phyloP scores from a whole-genome alignment of 306 rosid species.

The Dryas alaskensis region DNA sequence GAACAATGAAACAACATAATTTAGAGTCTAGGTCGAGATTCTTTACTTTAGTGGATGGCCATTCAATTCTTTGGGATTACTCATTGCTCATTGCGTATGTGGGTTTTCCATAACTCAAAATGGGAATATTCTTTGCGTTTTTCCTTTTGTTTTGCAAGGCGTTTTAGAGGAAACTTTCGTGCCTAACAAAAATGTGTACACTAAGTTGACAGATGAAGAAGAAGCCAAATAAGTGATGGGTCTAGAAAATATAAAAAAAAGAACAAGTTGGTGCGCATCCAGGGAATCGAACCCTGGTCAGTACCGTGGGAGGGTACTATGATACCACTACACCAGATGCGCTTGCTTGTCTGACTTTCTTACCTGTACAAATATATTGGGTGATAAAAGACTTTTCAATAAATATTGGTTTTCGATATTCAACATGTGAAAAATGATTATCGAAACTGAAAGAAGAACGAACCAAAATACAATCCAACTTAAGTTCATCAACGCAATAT shows the following conservation, averaged over 20 bases:
- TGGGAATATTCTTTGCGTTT: slow-evolving; percentile 9
- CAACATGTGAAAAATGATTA: no score
- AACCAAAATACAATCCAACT: no score
- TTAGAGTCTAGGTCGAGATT: neutral
- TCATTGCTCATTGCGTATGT: no score
- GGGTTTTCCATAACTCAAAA: neutral
- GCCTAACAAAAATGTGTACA: neutral
- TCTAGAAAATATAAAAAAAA: neutral
- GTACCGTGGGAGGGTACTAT: slow-evolving; percentile 99
- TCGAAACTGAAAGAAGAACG: no score
- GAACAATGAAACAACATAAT: neutral
- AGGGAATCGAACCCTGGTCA: slow-evolving; percentile 99
- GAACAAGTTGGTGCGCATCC: slow-evolving; percentile 56
- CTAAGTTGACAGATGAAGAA: no score
- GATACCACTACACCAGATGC: slow-evolving; percentile 99
- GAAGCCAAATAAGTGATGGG: neutral
- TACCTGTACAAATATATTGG: no score
- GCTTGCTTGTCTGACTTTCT: slow-evolving; percentile 13
- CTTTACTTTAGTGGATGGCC: neutral
- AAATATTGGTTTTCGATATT: no score
- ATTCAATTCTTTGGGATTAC: neutral
- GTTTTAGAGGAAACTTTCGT: neutral
- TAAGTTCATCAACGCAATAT: no score
- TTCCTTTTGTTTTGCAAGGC: slow-evolving; percentile 1
- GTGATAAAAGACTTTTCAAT: no score